Evolutionary conservation across 495 filamentous ascomycete genomes (phyloP).

Genomic region (Bacidia gigantensis): DNA sequence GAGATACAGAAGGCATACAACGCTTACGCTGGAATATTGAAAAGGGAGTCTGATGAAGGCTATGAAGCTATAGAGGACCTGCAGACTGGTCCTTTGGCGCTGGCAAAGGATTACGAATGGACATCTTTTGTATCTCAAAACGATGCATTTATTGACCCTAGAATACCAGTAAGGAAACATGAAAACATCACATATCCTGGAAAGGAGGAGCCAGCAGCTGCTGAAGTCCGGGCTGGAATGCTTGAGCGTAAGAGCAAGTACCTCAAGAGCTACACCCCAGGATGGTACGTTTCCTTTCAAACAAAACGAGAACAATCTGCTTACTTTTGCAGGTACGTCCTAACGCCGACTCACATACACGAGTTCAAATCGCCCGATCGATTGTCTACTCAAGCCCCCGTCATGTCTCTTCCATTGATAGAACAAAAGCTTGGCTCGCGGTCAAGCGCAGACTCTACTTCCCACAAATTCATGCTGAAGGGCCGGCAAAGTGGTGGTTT

Average conservation of each 20-base stretch:
- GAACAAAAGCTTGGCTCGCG: slow-evolving; percentile 93
- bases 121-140: slow-evolving; percentile 66
- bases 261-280: slow-evolving; percentile 91
- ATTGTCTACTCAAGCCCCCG: slow-evolving; percentile 54
- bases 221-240: slow-evolving; percentile 77
- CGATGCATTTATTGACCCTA: slow-evolving; percentile 78
- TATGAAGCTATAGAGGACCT: slow-evolving; percentile 69
- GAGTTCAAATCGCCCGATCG: slow-evolving; percentile 90
- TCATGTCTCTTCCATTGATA: slow-evolving; percentile 91
- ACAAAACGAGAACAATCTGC: slow-evolving; percentile 4
- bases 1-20: slow-evolving; percentile 97
- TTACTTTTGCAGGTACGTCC: slow-evolving; percentile 60
- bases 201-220: slow-evolving; percentile 70
- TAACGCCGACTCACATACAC: slow-evolving; percentile 92
- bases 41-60: slow-evolving; percentile 71
- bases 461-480: slow-evolving; percentile 97
- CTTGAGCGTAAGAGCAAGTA: slow-evolving; percentile 98
- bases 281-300: slow-evolving; percentile 53
- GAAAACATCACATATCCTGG: slow-evolving; percentile 91
- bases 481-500: slow-evolving; percentile 85
- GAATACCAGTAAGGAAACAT: slow-evolving; percentile 58
- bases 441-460: slow-evolving; percentile 67
- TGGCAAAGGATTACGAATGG: slow-evolving; percentile 92
- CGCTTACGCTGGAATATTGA: slow-evolving; percentile 77
- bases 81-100: slow-evolving; percentile 66